Percentiles rank a stretch among this genome's conserved stretches.
Conservation (phyloP, 345 rosid genomes). For the Luvunga scandens region DNA sequence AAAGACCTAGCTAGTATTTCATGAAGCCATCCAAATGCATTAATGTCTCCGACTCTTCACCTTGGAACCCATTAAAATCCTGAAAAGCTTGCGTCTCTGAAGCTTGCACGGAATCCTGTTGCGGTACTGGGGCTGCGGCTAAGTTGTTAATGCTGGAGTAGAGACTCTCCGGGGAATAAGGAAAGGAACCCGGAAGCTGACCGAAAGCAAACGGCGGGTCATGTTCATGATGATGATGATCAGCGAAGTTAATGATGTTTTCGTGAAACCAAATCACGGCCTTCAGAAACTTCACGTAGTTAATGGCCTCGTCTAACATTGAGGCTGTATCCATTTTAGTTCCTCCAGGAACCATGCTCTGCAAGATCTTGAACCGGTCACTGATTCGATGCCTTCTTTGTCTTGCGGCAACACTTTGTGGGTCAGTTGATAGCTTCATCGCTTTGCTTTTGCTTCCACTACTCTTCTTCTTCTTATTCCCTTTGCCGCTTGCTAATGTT, state of each 20-base stretch:
- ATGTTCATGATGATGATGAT: constrained; percentile 23
- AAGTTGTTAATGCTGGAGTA: constrained; percentile 17
- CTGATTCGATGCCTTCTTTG: constrained; percentile 85
- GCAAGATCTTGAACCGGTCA: constrained; percentile 78
- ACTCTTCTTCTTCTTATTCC: constrained; percentile 24
- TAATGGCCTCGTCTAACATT: constrained; percentile 84
- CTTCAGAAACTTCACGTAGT: constrained; percentile 84
- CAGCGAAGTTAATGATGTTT: constrained; percentile 27
- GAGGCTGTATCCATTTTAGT: constrained; percentile 88
- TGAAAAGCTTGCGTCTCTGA: not conserved
- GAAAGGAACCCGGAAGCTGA: constrained; percentile 2
- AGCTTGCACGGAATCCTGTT: constrained; percentile 1
- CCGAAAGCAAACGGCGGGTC: not conserved
- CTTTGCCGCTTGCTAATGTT: not conserved
- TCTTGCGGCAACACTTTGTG: constrained; percentile 90
- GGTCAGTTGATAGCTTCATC: constrained; percentile 71
- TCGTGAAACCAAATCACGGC: constrained; percentile 77
- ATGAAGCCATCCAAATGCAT: not conserved
- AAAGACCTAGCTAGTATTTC: not conserved
- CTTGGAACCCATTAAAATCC: constrained; percentile 7
- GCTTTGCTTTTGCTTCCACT: constrained; percentile 16
- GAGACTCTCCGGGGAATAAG: not conserved
- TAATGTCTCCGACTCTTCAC: not conserved
- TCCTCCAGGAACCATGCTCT: constrained; percentile 86
- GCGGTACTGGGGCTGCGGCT: not conserved